Base-by-base conservation (phyloP, 352 stramenopile species). In the Plasmopara muralis region DNA sequence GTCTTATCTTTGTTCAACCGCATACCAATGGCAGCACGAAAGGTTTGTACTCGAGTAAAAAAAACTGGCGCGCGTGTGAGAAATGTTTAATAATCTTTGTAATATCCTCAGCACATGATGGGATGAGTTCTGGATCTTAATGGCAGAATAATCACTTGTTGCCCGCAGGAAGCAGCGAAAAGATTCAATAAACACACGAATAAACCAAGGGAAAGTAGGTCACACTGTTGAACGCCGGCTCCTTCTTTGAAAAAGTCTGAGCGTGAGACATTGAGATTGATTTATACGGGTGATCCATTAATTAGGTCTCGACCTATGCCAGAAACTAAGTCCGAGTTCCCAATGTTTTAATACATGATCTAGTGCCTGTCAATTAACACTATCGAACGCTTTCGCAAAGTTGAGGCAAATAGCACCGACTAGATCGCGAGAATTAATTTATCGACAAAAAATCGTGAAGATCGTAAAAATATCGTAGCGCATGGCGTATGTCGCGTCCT, bases 351-450 rank as follows among this genome's bases (percentile, higher is more conserved):
- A 38, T 9, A 40, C 25, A 7, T 45, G 0, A 18, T 46, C 37
- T 10, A 54, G n/a, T 2, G 28, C 48, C 14, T 39, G 28, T 38
- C 48, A 47, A n/a, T 47, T 46, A 14, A 47, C 38, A 54, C 38
- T 54, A 18, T 54, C 38, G 33, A 54, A 41, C 0, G 48, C 48
- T 33, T 54, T 46, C 0, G 37, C 39, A 16, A 47, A 47, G 29
- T 54, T 25, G 7, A 54, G 38, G 29, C 25, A 41, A 12, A 54
- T 33, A 7, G 48, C 38, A 3, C 48, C 48, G 10, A 28, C 48
- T 8, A 20, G 28, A 29, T 29, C 5, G 9, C 25, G 0, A 13
- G 3, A 25, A 9, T 40, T 47, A 3, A 1, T 38, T 5, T 28
- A 8, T 14, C 9, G 4, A 16, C 48, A 25, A 54, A 7, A 41